Evolutionary conservation across 2,329 filamentous ascomycete species (phyloP), one percentile per base, ranked within the genome.

Genomic region (Aspergillus felis): DNA sequence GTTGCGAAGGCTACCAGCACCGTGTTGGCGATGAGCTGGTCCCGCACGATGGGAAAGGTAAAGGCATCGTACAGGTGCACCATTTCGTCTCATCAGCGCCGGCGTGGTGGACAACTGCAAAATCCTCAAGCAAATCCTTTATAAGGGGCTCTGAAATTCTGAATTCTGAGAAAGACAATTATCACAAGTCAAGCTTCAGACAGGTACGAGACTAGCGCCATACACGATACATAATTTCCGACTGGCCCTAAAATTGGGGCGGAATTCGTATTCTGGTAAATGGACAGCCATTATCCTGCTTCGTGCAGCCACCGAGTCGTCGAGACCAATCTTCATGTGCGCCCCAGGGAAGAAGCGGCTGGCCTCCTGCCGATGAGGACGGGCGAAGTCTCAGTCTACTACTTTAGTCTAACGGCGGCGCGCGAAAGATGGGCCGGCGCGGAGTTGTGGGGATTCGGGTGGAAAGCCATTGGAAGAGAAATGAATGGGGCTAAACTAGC

Each of bases 1-100:
- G 68, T 64, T 7, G 68, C 69, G 2, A 67, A 32, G 14, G 64
- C 64, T 10, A 70, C 69, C 17, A 71, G 44, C 35, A 68, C 54
- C 1, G 62, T 65, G 50, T 66, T 65, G 20, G 59, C 64, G 38
- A 66, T 62, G 20, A 66, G 59, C 54, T 62, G 57, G 28, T 64
- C 56, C 3, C 64, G 62, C 38, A 65, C 58, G 17, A 64, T 60
- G 14, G 54, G 27, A 29, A 35, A 54, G n/a, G 41, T 29, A 22
- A 63, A 62, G 24, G 62, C 54, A 59, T 58, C 55, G 51, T 64
- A 64, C 24, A 57, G 53, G 14, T 32, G 29, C 38, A 53, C 29
- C 54, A 55, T 60, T 10, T 24, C 41, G 20, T 17, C 14, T 38
- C 32, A 17, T 5, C 32, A 7, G 2, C 5, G 32, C 2, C 12